These are phyloP conservation scores for Quercus gilva DNA, from an alignment of 306 rosid genomes.

Conservation along the genomic window DNA sequence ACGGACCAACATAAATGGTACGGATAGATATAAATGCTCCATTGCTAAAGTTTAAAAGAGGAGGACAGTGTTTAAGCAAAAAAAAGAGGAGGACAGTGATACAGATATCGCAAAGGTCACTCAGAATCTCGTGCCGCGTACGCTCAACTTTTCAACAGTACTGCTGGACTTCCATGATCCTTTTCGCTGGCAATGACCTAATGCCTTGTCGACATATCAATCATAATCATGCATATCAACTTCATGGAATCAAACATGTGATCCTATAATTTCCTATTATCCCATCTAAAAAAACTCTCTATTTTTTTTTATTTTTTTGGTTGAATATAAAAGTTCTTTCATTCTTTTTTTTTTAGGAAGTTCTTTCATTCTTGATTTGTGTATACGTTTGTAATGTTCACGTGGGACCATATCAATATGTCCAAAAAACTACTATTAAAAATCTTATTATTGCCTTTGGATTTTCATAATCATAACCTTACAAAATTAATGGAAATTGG, in stretches of 20 bases:
- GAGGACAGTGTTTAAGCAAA: background rate
- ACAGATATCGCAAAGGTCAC: background rate
- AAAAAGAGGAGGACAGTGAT: background rate
- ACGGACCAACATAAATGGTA: no score
- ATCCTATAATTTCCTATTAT: background rate
- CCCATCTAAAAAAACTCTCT: no score
- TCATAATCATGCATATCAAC: conserved; percentile 7
- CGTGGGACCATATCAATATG: conserved; percentile 23
- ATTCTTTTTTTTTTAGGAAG: no score
- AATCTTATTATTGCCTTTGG: background rate
- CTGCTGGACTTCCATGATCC: background rate
- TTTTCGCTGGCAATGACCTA: conserved; percentile 19
- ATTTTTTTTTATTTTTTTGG: no score
- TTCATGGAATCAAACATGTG: conserved; percentile 11
- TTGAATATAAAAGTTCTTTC: background rate
- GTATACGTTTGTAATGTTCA: background rate
- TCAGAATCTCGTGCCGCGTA: background rate
- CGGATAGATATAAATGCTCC: background rate
- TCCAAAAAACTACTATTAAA: background rate
- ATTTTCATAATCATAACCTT: background rate
- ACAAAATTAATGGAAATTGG: conserved; percentile 5
- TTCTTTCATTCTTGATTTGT: conserved; percentile 18
- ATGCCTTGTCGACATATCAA: conserved; percentile 21
- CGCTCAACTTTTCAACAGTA: background rate
- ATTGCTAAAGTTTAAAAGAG: background rate